Base-by-base conservation (phyloP, 2,329 filamentous ascomycete species). In the Cladophialophora immunda region DNA sequence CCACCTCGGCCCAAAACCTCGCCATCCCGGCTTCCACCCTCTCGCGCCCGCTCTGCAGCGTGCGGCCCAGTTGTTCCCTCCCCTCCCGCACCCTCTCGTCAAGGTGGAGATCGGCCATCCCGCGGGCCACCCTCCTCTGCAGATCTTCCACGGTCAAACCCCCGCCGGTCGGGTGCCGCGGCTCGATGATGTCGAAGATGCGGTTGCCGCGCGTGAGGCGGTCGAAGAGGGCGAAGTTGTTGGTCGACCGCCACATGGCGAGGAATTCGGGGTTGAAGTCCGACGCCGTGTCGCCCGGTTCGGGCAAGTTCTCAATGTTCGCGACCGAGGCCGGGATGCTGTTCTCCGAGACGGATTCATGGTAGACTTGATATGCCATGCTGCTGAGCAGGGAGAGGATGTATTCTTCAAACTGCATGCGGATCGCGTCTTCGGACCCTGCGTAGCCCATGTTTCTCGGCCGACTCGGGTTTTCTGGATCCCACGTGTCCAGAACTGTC, bases 351-450 rank as follows among this genome's bases (percentile, higher is more conserved):
- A 62, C 22, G 4, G 59, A 41, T 38, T 71, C 70, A 50, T 69
- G 70, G 62, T 70, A 71, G 15, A 64, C 59, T 78, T 93, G 93
- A 77, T 97, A 98, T 77, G 97, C 97, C 72, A 94, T 91, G 0
- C 92, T 89, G 0, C 94, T 92, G 52, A 98, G 87, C 69, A 99
- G 85, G 0, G 93, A 92, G 27, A 98, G 86, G 5, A 99, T 86
- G 76, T 99, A 99, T 75, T 97, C 94, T 79, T 99, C 95, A 70
- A 99, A 99, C 75, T 98, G 94, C 47, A 97, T 87, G 32, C 95
- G 89, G 73, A 99, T 99, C 75, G 97, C 97, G 77, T 98, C 95
- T 80, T 99, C 95, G 69, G 93, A 97, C 32, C 95, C 95, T 41
- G 93, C 89, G 75, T 97, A 99, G 32, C 94, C 94, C 83, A 97